Evolutionary conservation across 805 yeast genomes (phyloP).

Genomic region (Saccharomycopsis sp.): DNA sequence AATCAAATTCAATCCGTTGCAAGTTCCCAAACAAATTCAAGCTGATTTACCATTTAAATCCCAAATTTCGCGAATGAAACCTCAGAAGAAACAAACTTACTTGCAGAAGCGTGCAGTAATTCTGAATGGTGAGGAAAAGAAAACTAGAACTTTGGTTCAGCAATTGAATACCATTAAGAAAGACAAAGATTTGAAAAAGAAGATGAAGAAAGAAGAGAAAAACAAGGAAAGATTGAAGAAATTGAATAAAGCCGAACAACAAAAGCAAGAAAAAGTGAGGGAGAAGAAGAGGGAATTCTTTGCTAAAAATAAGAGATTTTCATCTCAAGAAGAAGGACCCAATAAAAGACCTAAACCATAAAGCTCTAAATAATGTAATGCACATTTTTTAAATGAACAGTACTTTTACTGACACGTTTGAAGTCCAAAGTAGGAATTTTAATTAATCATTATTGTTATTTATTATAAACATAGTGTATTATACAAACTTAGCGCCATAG

Average conservation of each 20-base stretch:
- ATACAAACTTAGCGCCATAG: too few relatives aligned
- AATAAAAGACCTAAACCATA: too few relatives aligned
- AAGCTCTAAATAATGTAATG: too few relatives aligned
- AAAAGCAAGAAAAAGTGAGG: conserved; percentile 64
- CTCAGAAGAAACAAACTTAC: conserved; percentile 77
- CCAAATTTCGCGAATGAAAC: conserved; percentile 82
- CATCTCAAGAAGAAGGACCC: conserved; percentile 12
- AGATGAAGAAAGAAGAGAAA: conserved; percentile 52
- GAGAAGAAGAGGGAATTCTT: conserved; percentile 87
- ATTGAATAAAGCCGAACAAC: conserved; percentile 66
- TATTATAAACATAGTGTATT: too few relatives aligned
- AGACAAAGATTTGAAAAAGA: conserved; percentile 75
- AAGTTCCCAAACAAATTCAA: conserved; percentile 75
- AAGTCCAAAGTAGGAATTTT: too few relatives aligned
- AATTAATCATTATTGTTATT: too few relatives aligned
- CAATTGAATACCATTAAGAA: conserved; percentile 78
- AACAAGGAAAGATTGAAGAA: conserved; percentile 61
- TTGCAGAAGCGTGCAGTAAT: conserved; percentile 90
- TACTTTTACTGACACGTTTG: too few relatives aligned
- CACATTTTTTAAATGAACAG: too few relatives aligned
- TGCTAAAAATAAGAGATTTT: conserved; percentile 42
- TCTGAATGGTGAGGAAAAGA: conserved; percentile 85
- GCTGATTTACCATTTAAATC: conserved; percentile 84
- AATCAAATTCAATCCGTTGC: conserved; percentile 80
- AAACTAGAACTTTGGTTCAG: conserved; percentile 82